phyloP scores from a whole-genome alignment of 192 early-diverging fungal species.

The Entophlyctis helioformis region DNA sequence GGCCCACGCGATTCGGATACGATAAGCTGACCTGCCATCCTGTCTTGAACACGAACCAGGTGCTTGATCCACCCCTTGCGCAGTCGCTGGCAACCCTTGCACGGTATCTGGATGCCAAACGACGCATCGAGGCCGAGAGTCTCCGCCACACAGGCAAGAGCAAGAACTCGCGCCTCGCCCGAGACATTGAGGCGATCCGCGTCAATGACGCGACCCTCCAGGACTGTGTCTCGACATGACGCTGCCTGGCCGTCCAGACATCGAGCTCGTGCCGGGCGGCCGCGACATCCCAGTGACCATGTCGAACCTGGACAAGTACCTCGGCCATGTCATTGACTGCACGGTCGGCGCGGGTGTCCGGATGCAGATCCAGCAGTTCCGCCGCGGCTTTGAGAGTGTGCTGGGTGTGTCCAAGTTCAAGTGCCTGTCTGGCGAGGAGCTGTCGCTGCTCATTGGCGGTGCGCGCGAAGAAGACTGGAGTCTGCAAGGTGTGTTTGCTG shows the following conservation, averaged over 20 bases:
- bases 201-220: too few species aligned
- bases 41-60: too few species aligned
- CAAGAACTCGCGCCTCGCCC: too few species aligned
- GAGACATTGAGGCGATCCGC: too few species aligned
- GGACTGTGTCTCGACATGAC: constrained; percentile 80
- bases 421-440: constrained; percentile 62
- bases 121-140: constrained; percentile 42
- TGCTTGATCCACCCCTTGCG: too few species aligned
- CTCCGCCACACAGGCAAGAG: too few species aligned
- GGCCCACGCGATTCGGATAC: too few species aligned
- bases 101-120: too few species aligned
- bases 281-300: constrained; percentile 57
- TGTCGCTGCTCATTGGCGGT: constrained; percentile 56
- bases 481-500: constrained; percentile 26
- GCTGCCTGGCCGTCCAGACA: constrained; percentile 62
- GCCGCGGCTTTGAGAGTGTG: constrained; percentile 67
- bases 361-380: constrained; percentile 65
- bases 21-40: too few species aligned
- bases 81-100: too few species aligned
- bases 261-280: constrained; percentile 55
- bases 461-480: constrained; percentile 68
- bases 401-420: constrained; percentile 58
- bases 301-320: constrained; percentile 71
- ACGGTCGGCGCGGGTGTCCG: constrained; percentile 55
- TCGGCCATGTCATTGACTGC: constrained; percentile 49